Percentiles rank a stretch among this genome's conserved stretches.
Conservation (phyloP, 305 asterid species). For the Solanum hybrid region DNA sequence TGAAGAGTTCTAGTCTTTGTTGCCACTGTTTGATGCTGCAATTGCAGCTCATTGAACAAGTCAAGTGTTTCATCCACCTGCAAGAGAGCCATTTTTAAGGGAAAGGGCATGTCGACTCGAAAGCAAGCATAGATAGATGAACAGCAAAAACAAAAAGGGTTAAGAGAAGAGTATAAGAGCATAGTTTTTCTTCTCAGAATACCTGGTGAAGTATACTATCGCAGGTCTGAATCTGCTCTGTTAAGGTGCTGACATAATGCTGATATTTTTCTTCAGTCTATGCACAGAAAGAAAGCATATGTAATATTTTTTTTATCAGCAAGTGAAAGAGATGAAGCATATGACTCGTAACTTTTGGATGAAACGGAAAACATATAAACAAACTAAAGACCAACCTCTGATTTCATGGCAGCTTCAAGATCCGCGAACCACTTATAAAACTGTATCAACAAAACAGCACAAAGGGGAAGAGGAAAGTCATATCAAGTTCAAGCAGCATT, state of each 20-base stretch:
- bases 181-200: not conserved
- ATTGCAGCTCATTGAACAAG: conserved; percentile 78
- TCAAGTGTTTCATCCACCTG: conserved; percentile 98
- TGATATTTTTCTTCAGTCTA: conserved; percentile 98
- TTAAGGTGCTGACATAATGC: conserved; percentile 84
- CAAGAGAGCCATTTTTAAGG: conserved; percentile 14
- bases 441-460: conserved; percentile 35
- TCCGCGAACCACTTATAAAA: conserved; percentile 93
- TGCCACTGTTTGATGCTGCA: conserved; percentile 97
- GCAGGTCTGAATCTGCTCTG: conserved; percentile 85
- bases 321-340: conserved; percentile 9
- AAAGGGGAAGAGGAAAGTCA: not conserved
- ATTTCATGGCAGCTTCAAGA: conserved; percentile 99
- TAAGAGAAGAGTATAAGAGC: not conserved
- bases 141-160: not conserved
- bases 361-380: not conserved
- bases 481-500: not conserved
- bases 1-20: conserved; percentile 93
- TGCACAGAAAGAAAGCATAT: conserved; percentile 15
- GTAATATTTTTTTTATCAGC: not conserved
- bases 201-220: conserved; percentile 90
- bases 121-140: conserved; percentile 8
- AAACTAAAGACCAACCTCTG: conserved; percentile 54
- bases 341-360: not conserved
- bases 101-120: not conserved